Conservation (phyloP, 179 eudicot genomes). For the Heliamphora pulchella region DNA sequence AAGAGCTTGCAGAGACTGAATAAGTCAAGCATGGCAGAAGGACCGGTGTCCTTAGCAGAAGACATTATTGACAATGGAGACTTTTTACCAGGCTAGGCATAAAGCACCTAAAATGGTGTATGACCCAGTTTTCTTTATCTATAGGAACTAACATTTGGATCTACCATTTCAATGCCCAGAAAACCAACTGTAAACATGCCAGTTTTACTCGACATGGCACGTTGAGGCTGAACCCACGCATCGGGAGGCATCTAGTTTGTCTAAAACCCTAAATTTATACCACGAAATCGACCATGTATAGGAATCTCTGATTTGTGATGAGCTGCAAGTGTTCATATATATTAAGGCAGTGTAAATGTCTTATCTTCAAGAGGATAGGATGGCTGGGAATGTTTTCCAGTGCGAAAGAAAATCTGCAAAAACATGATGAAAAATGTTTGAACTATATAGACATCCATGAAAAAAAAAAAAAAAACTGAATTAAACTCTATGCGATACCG, state of each 20-base stretch:
- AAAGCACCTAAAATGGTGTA: neutral
- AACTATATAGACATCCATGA: no score
- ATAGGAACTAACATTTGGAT: neutral
- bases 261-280: conserved; percentile 3
- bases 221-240: conserved; percentile 1
- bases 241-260: conserved; percentile 7
- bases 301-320: conserved; percentile 1
- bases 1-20: conserved; percentile 30
- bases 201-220: no score
- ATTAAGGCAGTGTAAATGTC: no score
- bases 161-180: neutral
- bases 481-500: no score
- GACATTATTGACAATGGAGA: conserved; percentile 25
- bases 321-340: conserved; percentile 16
- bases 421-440: no score
- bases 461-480: no score
- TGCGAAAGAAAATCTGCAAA: no score
- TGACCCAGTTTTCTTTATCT: neutral
- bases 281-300: conserved; percentile 10
- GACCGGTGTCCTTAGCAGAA: conserved; percentile 20
- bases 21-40: conserved; percentile 20
- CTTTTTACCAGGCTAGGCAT: conserved; percentile 24
- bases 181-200: no score
- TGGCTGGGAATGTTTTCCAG: no score
- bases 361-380: no score